phyloP scores from a whole-genome alignment of 2,329 filamentous ascomycete species.

The Polytolypa hystricis region DNA sequence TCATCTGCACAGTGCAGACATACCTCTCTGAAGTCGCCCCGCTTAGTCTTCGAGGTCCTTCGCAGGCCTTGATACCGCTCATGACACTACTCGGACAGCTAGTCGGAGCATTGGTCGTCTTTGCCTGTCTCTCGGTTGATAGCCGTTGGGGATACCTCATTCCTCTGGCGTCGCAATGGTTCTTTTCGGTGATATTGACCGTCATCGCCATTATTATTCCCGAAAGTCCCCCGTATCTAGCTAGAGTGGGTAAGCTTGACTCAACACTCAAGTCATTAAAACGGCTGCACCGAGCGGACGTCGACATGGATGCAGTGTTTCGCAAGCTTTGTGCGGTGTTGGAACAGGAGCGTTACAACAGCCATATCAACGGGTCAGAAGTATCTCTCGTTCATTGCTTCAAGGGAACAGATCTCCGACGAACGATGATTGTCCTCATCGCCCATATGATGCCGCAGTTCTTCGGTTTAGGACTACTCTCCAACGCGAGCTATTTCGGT shows the following conservation, averaged over 20 bases:
- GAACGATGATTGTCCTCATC: conserved; percentile 26
- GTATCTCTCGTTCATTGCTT: conserved; percentile 22
- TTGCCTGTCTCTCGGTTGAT: conserved; percentile 18
- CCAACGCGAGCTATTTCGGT: conserved; percentile 33
- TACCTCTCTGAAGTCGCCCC: conserved; percentile 44
- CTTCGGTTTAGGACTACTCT: conserved; percentile 37
- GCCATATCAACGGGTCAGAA: conserved; percentile 17
- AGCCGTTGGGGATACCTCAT: conserved; percentile 26
- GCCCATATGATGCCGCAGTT: conserved; percentile 34
- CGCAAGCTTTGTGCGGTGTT: conserved; percentile 32
- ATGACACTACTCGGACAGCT: conserved; percentile 41
- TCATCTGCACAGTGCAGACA: conserved; percentile 35
- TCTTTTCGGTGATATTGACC: conserved; percentile 33
- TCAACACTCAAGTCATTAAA: conserved; percentile 38
- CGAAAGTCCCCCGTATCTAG: conserved; percentile 41
- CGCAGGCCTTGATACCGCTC: conserved; percentile 40
- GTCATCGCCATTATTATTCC: conserved; percentile 37
- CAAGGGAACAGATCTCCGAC: conserved; percentile 17
- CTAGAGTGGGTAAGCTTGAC: conserved; percentile 31
- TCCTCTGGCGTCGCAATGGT: conserved; percentile 35
- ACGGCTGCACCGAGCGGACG: conserved; percentile 36
- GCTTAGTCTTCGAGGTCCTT: conserved; percentile 34
- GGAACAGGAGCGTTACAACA: conserved; percentile 38
- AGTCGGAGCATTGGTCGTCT: conserved; percentile 35
- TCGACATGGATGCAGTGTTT: conserved; percentile 24